phyloP scores from a whole-genome alignment of 2,329 filamentous ascomycete species.

The Pseudocercospora macadamiae region DNA sequence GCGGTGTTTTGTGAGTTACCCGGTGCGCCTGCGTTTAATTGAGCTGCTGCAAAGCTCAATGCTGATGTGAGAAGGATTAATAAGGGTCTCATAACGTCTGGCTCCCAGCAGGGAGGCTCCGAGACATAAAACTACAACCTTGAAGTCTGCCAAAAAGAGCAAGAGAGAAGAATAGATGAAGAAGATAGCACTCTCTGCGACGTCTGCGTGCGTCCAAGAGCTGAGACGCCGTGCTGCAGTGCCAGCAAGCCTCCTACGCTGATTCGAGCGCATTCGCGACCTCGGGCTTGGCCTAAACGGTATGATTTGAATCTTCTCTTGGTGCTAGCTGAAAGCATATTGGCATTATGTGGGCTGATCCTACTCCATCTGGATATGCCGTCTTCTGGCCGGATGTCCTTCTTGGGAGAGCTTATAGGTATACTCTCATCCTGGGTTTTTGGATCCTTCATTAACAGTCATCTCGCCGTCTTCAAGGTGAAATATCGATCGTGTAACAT shows the following conservation, averaged over 20 bases:
- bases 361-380: neutral
- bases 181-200: neutral
- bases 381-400: neutral
- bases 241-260: neutral
- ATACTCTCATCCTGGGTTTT: no score
- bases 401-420: neutral
- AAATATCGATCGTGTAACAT: no score
- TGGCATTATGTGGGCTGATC: neutral
- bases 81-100: neutral
- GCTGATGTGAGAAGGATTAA: neutral
- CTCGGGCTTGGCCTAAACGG: constrained; percentile 2
- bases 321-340: neutral
- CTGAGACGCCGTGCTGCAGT: neutral
- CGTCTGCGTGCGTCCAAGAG: neutral
- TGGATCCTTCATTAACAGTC: no score
- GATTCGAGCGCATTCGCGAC: neutral
- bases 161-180: neutral
- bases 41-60: neutral
- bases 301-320: neutral
- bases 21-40: constrained; percentile 13
- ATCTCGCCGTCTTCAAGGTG: no score
- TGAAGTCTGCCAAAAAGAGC: neutral
- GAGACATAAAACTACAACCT: neutral
- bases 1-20: constrained; percentile 1
- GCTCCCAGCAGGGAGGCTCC: neutral